Percentiles rank a stretch among this genome's conserved stretches.
Evolutionary conservation across 495 filamentous ascomycete genomes (phyloP).

Genomic region (Aspergillus olivimuriae): DNA sequence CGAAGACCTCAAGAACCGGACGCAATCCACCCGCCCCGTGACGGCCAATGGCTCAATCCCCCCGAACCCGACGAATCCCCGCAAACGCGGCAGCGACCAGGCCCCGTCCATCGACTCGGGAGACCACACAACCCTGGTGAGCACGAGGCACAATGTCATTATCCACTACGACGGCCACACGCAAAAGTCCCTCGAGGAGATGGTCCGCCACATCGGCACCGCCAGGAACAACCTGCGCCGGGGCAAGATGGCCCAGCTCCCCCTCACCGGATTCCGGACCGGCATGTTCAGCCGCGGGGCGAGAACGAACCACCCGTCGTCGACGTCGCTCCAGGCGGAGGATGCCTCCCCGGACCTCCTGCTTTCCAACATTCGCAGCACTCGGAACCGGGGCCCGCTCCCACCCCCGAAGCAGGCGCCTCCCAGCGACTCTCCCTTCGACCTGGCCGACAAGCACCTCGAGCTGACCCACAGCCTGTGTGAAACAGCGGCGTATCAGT

Average conservation of each 20-base stretch:
- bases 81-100: constrained; percentile 27
- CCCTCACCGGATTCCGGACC: constrained; percentile 14
- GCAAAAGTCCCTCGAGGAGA: constrained; percentile 69
- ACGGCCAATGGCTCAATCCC: constrained; percentile 15
- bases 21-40: constrained; percentile 8
- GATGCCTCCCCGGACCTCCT: constrained; percentile 8
- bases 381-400: constrained; percentile 20
- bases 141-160: constrained; percentile 71
- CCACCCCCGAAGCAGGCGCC: constrained; percentile 7
- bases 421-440: constrained; percentile 43
- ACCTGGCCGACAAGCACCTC: constrained; percentile 66
- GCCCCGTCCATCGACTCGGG: constrained; percentile 24
- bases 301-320: constrained; percentile 10
- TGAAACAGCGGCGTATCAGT: constrained; percentile 80
- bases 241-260: constrained; percentile 49
- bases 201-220: constrained; percentile 74
- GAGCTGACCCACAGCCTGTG: constrained; percentile 74
- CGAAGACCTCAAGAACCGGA: constrained; percentile 17
- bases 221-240: constrained; percentile 77
- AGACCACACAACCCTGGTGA: constrained; percentile 46
- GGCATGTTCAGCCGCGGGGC: neutral
- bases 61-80: constrained; percentile 13
- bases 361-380: constrained; percentile 24
- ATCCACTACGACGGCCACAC: constrained; percentile 87
- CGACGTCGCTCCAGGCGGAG: constrained; percentile 3